Evolutionary conservation across 2,329 filamentous ascomycete species (phyloP), one percentile per base, ranked within the genome.

Genomic region (Exophiala dermatitidis): DNA sequence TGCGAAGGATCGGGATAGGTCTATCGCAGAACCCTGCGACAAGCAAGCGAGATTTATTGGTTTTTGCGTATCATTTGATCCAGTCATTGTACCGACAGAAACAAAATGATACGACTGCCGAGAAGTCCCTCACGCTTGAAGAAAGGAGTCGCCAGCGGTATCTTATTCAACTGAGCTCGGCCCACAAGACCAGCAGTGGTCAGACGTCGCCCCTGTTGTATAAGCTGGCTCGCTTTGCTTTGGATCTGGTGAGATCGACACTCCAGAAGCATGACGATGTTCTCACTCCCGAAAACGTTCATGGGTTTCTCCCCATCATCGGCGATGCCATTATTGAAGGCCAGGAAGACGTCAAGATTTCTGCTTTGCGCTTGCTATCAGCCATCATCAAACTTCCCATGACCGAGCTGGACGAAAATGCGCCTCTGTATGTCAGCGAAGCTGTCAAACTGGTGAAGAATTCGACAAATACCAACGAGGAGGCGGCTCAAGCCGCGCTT

Each of bases 51-150:
- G 88, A 95, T 60, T 84, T 91, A 38, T 74, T 98, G n/a, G 74
- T 95, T 0, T 96, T 98, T 69, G 95, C 90, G 68, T 97, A 95
- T 67, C 89, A 97, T 68, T 80, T 97, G 44, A 87, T 97, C 38
- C 87, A 94, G 65, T 85, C 90, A 58, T 86, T 88, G 0, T 94
- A 95, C 68, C 81, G 80, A 55, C 80, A 79, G 53, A 75, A 78
- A 50, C 79, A 75, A 62, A 75, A 73, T 5, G 67, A 29, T 3
- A 49, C 6, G 12, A n/a, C 28, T 26, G 44, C 56, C 12, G 38
- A 5, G 5, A 4, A 9, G 9, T 56, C 68, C 19, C 74, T 77
- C 59, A 69, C 71, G n/a, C 81, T 52, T 12, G 57, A 78, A 62
- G 71, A 82, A 5, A 81, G 86, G 62, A 78, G 80, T 10, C 79